Evolutionary conservation across 2,329 filamentous ascomycete genomes (phyloP), one percentile per base, ranked within the genome.

Genomic region (Beauveria pseudobassiana): DNA sequence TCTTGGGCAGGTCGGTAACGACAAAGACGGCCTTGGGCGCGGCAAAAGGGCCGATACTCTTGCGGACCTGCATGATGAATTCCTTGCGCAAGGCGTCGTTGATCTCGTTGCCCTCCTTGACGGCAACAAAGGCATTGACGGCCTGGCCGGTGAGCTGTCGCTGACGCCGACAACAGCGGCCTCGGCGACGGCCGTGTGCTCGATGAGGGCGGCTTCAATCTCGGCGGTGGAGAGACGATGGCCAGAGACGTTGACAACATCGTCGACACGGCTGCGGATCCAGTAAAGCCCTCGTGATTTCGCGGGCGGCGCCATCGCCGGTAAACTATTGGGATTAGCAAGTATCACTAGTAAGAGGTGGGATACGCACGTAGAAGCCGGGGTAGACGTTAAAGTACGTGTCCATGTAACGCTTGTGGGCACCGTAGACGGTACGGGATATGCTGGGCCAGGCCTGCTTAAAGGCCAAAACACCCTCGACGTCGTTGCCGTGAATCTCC

Each of bases 221-320:
- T 99, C 95, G 42, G 95, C 93, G 10, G 95, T 99, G 18, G 93
- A 98, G 65, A 99, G 83, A 74, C 95, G 89, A 77, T 99, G 95
- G 30, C 95, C 95, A 69, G 90, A 95, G 65, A 99, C 95, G 76
- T 99, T 99, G 75, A 99, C 93, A 49, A 99, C 95, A 71, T 99
- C 95, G 73, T 99, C 95, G 59, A 99, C 95, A 76, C 95, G 92
- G 67, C 95, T 95, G 65, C 95, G 91, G 74, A 99, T 99, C 95
- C 95, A 99, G 86, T 98, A 99, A 82, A 99, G 62, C 95, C 95
- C 71, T 99, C 95, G 77, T 96, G 90, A 74, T 99, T n/a, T n/a
- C 95, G 72, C 95, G 90, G 63, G 90, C 95, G 61, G 95, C 95
- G 72, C 95, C 95, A 73, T 99, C 95, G 63, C 91, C 91, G 18